phyloP scores from a whole-genome alignment of 805 yeast species.

The Suhomyces canberraensis region DNA sequence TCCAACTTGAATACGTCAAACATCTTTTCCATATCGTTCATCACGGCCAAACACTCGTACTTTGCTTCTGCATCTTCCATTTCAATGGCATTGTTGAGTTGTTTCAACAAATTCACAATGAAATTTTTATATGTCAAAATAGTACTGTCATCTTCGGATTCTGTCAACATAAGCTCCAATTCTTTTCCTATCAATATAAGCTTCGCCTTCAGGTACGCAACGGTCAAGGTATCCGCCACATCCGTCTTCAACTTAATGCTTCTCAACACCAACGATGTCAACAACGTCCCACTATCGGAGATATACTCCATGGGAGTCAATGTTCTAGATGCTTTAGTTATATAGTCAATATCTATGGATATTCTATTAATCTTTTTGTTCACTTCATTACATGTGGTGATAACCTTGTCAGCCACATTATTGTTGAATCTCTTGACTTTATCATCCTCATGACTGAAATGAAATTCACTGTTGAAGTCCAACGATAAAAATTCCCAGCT shows the following conservation, averaged over 20 bases:
- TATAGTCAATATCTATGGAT: conserved; percentile 44
- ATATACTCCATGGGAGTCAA: conserved; percentile 46
- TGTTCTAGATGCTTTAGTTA: conserved; percentile 41
- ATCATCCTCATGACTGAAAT: conserved; percentile 23
- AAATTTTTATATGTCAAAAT: conserved; percentile 52
- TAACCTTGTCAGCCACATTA: conserved; percentile 52
- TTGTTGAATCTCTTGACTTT: conserved; percentile 43
- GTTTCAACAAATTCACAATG: conserved; percentile 55
- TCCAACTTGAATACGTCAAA: conserved; percentile 51
- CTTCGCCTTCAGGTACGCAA: conserved; percentile 63
- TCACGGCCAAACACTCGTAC: conserved; percentile 64
- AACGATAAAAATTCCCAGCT: conserved; percentile 57
- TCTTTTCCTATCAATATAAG: conserved; percentile 64
- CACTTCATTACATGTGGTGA: conserved; percentile 47
- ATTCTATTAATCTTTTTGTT: conserved; percentile 41
- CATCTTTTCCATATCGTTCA: conserved; percentile 72
- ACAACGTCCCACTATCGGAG: conserved; percentile 50
- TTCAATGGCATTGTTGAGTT: conserved; percentile 53
- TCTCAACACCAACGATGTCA: conserved; percentile 43
- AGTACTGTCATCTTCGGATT: conserved; percentile 27
- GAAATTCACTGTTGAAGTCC: conserved; percentile 44
- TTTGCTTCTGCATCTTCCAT: conserved; percentile 54
- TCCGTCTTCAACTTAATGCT: conserved; percentile 49
- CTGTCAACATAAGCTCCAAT: conserved; percentile 46
- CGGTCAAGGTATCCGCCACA: conserved; percentile 50